Conservation (phyloP, 2,329 filamentous ascomycete genomes). For the Orbilia ellipsospora region DNA sequence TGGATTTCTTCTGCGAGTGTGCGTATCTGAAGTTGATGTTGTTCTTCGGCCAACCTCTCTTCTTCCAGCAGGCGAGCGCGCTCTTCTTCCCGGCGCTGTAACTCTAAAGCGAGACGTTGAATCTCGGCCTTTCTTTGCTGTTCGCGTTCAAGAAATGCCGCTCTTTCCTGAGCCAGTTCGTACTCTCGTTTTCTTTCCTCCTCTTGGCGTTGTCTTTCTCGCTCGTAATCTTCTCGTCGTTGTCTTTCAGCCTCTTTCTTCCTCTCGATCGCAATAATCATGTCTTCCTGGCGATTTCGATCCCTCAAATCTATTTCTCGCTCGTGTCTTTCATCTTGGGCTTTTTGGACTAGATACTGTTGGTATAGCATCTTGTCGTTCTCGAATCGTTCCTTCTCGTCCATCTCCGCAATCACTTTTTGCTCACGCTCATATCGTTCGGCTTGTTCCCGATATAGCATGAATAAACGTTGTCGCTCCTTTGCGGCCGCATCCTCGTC, state of each 20-base stretch:
- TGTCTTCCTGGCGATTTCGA: slow-evolving; percentile 44
- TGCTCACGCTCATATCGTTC: slow-evolving; percentile 51
- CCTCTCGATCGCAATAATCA: slow-evolving; percentile 45
- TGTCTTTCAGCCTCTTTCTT: slow-evolving; percentile 45
- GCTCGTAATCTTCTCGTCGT: slow-evolving; percentile 40
- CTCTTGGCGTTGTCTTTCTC: slow-evolving; percentile 39
- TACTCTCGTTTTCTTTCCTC: slow-evolving; percentile 48
- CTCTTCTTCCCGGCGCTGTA: slow-evolving; percentile 40
- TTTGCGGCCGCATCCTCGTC: slow-evolving; percentile 41
- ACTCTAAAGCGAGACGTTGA: slow-evolving; percentile 30
- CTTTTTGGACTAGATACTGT: slow-evolving; percentile 45
- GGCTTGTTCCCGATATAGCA: slow-evolving; percentile 44
- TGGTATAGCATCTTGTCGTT: slow-evolving; percentile 45
- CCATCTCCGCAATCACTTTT: slow-evolving; percentile 28
- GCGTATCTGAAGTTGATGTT: slow-evolving; percentile 34
- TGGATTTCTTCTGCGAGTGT: slow-evolving; percentile 47
- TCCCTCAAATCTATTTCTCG: slow-evolving; percentile 38
- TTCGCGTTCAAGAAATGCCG: slow-evolving; percentile 49
- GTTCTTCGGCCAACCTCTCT: slow-evolving; percentile 32
- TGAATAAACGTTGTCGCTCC: slow-evolving; percentile 42
- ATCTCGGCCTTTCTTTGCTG: slow-evolving; percentile 47
- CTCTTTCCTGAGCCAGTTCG: slow-evolving; percentile 46
- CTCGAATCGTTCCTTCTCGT: slow-evolving; percentile 30
- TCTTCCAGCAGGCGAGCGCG: slow-evolving; percentile 41
- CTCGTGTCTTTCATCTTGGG: slow-evolving; percentile 45